Evolutionary conservation across 2,329 filamentous ascomycete species (phyloP), one percentile per base, ranked within the genome.

Genomic region (Epichloe sp.): DNA sequence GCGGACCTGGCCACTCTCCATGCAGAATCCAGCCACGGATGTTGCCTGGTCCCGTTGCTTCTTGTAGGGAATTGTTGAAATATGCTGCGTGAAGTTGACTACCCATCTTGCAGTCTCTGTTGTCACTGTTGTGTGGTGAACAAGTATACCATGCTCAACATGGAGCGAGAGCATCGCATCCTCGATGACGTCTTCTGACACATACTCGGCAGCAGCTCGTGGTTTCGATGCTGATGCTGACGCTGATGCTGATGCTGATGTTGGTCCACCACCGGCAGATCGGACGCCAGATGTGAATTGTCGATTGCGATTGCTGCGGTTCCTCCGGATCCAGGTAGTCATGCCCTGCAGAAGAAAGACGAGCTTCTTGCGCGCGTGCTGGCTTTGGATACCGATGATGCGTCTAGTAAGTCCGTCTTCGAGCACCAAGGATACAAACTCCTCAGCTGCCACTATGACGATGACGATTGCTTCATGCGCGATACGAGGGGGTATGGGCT

Each of bases 311-410:
- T 78, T 67, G 55, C 77, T 85, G 45, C 75, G 74, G 57, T 86
- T 88, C 63, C 84, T 87, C 52, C 79, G 76, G 68, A 82, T 78
- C 79, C 83, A 87, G 0, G 72, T 58, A 0, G 63, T 69, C 0
- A 90, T 68, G 0, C 86, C 86, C 59, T 91, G 83, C 19, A 93
- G 77, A 0, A 91, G 67, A 58, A 88, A 88, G 41, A 91, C 77
- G 12, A 82, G 63, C 41, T 74, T 75, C 56, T 75, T 71, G 1
- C 61, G 60, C 0, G 74, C 68, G 59, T 83, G 83, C 46, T 72
- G 68, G 0, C 60, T 67, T 59, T 76, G 77, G 57, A 87, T 72
- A 10, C 64, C 69, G 1, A 69, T 59, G 23, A 86, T 72, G 63
- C 89, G 79, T 1, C 73, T 57, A 52, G 83, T 73, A 2, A 93